These are phyloP conservation scores for Glomus cerebriforme DNA, from an alignment of 192 early-diverging fungal genomes.

Conservation along the genomic window DNA sequence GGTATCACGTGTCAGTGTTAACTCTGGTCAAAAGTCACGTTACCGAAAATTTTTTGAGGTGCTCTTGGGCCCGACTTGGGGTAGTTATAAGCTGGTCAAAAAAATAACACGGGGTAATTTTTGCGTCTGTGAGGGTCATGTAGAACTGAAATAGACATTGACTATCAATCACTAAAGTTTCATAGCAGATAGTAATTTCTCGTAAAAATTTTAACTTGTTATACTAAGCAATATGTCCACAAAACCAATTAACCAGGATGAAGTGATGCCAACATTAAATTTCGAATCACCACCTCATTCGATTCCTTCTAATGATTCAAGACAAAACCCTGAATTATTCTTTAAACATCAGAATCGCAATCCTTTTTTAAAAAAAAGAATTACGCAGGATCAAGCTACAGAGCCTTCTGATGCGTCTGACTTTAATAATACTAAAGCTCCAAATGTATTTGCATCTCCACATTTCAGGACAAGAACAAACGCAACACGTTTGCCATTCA, in stretches of 20 bases:
- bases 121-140: no score
- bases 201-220: no score
- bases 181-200: no score
- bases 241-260: background rate
- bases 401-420: background rate
- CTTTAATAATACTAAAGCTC: background rate
- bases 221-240: no score
- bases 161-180: no score
- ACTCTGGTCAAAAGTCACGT: no score
- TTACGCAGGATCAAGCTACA: background rate
- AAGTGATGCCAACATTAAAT: background rate
- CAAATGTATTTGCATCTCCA: background rate
- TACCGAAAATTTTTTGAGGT: no score
- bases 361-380: background rate
- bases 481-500: background rate
- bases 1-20: no score
- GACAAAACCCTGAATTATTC: background rate
- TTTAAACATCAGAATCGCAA: background rate
- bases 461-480: constrained; percentile 5
- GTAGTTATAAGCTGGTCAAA: no score
- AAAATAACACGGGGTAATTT: no score
- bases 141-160: no score
- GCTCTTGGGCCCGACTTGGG: no score
- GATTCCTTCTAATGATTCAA: background rate
- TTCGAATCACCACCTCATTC: background rate